Conservation (phyloP, 2,329 filamentous ascomycete genomes). For the Clathrospora elynae region DNA sequence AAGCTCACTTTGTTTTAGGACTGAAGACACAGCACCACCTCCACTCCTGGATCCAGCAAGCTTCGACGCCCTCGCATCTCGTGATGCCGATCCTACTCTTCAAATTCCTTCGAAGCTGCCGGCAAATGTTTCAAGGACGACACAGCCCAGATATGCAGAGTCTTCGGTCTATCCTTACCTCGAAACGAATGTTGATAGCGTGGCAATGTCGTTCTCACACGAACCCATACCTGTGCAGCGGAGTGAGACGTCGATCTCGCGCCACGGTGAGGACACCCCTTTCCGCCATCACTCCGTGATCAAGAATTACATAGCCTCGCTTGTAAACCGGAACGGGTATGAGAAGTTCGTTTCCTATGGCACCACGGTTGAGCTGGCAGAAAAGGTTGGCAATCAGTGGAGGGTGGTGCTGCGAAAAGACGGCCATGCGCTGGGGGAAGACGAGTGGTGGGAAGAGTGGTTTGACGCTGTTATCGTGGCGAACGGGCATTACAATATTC, state of each 20-base stretch:
- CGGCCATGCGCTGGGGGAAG: slow-evolving; percentile 39
- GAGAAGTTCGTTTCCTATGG: slow-evolving; percentile 59
- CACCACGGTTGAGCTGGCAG: slow-evolving; percentile 65
- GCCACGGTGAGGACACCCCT: slow-evolving; percentile 63
- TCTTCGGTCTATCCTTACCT: slow-evolving; percentile 62
- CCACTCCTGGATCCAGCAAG: slow-evolving; percentile 28
- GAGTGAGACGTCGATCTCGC: slow-evolving; percentile 48
- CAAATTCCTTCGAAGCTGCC: slow-evolving; percentile 27
- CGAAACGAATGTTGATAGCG: slow-evolving; percentile 67
- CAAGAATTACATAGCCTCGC: slow-evolving; percentile 58
- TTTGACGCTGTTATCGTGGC: slow-evolving; percentile 68
- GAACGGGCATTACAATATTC: slow-evolving; percentile 65
- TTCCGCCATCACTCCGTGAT: slow-evolving; percentile 67
- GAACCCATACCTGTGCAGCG: slow-evolving; percentile 58
- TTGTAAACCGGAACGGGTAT: slow-evolving; percentile 61
- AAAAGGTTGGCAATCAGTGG: slow-evolving; percentile 56
- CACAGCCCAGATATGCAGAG: slow-evolving; percentile 30
- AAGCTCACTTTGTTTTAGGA: slow-evolving; percentile 18
- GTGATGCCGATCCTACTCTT: slow-evolving; percentile 27
- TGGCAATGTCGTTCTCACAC: slow-evolving; percentile 65
- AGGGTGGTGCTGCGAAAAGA: slow-evolving; percentile 58
- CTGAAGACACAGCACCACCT: slow-evolving; percentile 27
- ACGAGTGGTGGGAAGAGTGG: slow-evolving; percentile 67
- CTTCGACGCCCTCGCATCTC: slow-evolving; percentile 25
- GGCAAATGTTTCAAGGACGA: slow-evolving; percentile 17